Evolutionary conservation across 2,329 filamentous ascomycete genomes (phyloP).

Genomic region (Aspergillus floridensis): DNA sequence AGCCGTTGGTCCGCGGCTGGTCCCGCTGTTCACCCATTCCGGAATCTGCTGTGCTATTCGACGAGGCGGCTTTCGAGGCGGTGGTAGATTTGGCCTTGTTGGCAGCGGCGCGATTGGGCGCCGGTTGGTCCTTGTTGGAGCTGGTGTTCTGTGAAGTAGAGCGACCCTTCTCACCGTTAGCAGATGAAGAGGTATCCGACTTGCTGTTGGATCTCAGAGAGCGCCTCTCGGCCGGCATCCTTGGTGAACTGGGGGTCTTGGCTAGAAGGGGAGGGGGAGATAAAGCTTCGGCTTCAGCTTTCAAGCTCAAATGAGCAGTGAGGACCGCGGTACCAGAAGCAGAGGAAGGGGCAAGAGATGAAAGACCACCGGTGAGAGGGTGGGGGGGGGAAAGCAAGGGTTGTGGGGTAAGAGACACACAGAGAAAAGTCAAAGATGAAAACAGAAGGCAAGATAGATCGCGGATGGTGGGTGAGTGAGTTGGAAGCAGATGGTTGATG

Average conservation of each 20-base stretch:
- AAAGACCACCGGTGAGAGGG: conserved; percentile 17
- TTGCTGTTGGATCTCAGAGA: conserved; percentile 49
- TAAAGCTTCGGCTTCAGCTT: conserved; percentile 20
- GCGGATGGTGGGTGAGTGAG: conserved; percentile 8
- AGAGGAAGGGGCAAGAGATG: conserved; percentile 27
- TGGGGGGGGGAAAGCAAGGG: conserved; percentile 12
- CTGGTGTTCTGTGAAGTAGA: conserved; percentile 45
- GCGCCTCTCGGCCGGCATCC: conserved; percentile 49
- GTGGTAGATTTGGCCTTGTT: conserved; percentile 37
- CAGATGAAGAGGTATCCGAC: conserved; percentile 45
- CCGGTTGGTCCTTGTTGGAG: conserved; percentile 46
- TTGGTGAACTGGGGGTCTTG: conserved; percentile 28
- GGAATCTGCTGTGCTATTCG: conserved; percentile 36
- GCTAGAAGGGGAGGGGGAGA: neutral
- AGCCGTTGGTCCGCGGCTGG: conserved; percentile 65
- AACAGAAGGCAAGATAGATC: conserved; percentile 25
- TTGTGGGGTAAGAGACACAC: conserved; percentile 5
- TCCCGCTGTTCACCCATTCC: conserved; percentile 68
- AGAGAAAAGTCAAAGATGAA: conserved; percentile 16
- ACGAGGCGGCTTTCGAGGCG: conserved; percentile 33
- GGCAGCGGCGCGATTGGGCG: conserved; percentile 42
- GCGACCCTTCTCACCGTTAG: conserved; percentile 47
- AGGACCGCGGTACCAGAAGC: conserved; percentile 27
- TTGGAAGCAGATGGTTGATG: conserved; percentile 22
- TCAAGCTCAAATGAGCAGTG: conserved; percentile 31